These are phyloP conservation scores for Tilletia horrida DNA, from an alignment of 1,284 basidiomycete species.

Conservation along the genomic window DNA sequence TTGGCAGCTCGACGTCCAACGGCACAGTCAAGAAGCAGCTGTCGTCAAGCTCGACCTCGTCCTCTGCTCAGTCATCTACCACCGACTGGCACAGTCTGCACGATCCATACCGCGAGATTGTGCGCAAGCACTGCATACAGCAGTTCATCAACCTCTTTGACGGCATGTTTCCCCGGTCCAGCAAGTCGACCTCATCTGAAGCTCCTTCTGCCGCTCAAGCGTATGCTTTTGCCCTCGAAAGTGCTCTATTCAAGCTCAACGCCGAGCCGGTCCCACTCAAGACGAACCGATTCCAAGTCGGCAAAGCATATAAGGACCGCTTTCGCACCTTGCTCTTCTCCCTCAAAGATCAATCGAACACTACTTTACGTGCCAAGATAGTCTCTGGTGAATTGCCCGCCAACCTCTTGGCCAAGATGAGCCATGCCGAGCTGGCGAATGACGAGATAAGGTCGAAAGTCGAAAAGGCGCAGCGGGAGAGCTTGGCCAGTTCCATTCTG, in stretches of 20 bases:
- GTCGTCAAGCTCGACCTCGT: background rate
- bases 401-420: conserved; percentile 41
- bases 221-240: conserved; percentile 34
- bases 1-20: background rate
- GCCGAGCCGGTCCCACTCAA: conserved; percentile 31
- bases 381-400: conserved; percentile 38
- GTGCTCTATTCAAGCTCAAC: conserved; percentile 33
- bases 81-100: background rate
- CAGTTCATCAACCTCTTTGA: conserved; percentile 21
- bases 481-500: conserved; percentile 43
- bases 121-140: conserved; percentile 19
- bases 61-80: background rate
- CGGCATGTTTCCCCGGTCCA: conserved; percentile 18
- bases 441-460: conserved; percentile 45
- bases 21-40: conserved; percentile 12
- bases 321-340: conserved; percentile 52
- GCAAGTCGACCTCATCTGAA: conserved; percentile 4
- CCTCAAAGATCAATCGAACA: conserved; percentile 51
- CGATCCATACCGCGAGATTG: conserved; percentile 18
- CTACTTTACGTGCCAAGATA: conserved; percentile 44
- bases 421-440: conserved; percentile 51
- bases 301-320: conserved; percentile 43
- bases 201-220: conserved; percentile 8
- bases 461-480: conserved; percentile 47
- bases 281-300: background rate